These are phyloP conservation scores for Trypanosoma platydactyli DNA, from an alignment of 208 protist genomes.

Conservation along the genomic window DNA sequence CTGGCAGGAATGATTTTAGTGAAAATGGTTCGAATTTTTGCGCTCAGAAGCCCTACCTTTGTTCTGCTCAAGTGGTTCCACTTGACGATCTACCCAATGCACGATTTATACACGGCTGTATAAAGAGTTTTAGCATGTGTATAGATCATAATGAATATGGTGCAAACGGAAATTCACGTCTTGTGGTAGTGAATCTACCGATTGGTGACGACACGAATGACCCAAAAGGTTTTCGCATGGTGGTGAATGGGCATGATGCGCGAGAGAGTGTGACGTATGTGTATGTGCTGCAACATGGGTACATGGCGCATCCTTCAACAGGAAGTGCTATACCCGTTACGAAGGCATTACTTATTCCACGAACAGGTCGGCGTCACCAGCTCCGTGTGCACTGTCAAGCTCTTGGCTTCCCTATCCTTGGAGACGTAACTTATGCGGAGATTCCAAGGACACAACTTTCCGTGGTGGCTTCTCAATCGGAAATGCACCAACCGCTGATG, in stretches of 20 bases:
- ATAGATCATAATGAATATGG: not conserved
- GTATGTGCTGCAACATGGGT: conserved; percentile 32
- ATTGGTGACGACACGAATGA: conserved; percentile 56
- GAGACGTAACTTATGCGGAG: conserved; percentile 71
- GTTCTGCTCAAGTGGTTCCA: conserved; percentile 8
- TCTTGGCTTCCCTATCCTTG: conserved; percentile 85
- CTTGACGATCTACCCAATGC: conserved; percentile 16
- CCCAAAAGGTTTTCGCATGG: conserved; percentile 61
- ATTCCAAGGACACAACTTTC: not conserved
- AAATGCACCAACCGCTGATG: not conserved
- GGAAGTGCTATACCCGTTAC: conserved; percentile 39
- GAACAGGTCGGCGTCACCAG: conserved; percentile 87
- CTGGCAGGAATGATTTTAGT: not conserved
- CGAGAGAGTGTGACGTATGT: conserved; percentile 33
- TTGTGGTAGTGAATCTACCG: conserved; percentile 37
- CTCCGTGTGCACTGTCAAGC: conserved; percentile 82
- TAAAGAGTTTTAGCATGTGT: not conserved
- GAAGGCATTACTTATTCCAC: conserved; percentile 51
- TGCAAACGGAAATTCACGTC: not conserved
- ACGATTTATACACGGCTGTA: conserved; percentile 12
- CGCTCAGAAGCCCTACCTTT: not conserved
- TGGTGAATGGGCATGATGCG: conserved; percentile 30
- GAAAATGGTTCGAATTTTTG: not conserved
- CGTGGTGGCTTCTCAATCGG: not conserved
- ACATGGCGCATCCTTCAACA: conserved; percentile 8